A percentile compares a stretch with the other conserved stretches of the same genome.
Evolutionary conservation across 768 basidiomycete species (phyloP).

Genomic region (Gymnopilus junonius): DNA sequence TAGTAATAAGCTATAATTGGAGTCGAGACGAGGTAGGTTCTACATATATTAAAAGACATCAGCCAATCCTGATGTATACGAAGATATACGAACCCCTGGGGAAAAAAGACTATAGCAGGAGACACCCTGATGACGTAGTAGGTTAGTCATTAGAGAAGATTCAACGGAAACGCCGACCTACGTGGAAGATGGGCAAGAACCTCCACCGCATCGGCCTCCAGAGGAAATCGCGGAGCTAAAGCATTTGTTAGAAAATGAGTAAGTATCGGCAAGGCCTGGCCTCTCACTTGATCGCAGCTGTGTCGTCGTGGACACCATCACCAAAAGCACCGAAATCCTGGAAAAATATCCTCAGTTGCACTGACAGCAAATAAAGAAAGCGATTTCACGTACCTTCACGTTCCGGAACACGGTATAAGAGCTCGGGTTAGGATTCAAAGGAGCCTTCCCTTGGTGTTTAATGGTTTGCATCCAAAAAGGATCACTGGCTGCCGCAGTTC

Average conservation of each 20-base stretch:
- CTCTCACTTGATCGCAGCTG: conserved; percentile 70
- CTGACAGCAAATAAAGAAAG: conserved; percentile 33
- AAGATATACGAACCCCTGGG: conserved; percentile 55
- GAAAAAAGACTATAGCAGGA: conserved; percentile 79
- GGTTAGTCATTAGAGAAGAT: not conserved
- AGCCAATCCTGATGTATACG: not conserved
- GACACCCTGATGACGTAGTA: conserved; percentile 46
- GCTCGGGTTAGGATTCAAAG: conserved; percentile 63
- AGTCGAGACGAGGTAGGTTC: conserved; percentile 68
- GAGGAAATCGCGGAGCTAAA: conserved; percentile 65
- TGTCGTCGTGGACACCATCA: conserved; percentile 77
- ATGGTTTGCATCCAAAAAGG: conserved; percentile 77
- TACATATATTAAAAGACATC: conserved; percentile 28
- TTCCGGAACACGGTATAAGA: conserved; percentile 77
- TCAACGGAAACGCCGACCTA: conserved; percentile 30
- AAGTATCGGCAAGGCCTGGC: not conserved
- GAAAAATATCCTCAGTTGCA: not conserved
- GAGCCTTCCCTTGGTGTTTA: conserved; percentile 71
- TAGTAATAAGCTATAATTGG: conserved; percentile 78
- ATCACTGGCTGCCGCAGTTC: conserved; percentile 58
- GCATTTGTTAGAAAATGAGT: not conserved
- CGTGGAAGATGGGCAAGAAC: conserved; percentile 64
- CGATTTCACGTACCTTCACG: conserved; percentile 54
- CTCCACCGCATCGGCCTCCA: conserved; percentile 67
- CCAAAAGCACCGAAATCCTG: conserved; percentile 47